A percentile compares a stretch with the other conserved stretches of the same genome.
These are phyloP conservation scores for Eremomyces bilateralis DNA, from an alignment of 495 filamentous ascomycete species.

Conservation along the genomic window DNA sequence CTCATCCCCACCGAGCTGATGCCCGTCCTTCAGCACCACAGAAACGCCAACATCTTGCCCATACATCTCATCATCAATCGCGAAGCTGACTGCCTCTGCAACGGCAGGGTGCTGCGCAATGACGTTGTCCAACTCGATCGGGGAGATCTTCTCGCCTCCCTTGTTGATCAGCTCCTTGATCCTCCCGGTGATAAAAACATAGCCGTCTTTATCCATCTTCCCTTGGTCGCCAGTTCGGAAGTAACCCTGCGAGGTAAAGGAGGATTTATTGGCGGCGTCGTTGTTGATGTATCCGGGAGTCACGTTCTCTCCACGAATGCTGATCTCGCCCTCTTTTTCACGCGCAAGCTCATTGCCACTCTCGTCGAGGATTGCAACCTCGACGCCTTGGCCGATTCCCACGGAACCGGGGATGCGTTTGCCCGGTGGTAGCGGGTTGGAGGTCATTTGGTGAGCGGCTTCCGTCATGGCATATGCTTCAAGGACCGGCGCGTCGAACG, in stretches of 20 bases:
- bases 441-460: slow-evolving; percentile 75
- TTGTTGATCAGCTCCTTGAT: slow-evolving; percentile 25
- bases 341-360: slow-evolving; percentile 36
- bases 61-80: slow-evolving; percentile 51
- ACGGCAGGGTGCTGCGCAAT: slow-evolving; percentile 45
- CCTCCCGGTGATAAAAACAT: slow-evolving; percentile 21
- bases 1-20: slow-evolving; percentile 29
- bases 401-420: slow-evolving; percentile 60
- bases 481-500: slow-evolving; percentile 55
- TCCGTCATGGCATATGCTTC: slow-evolving; percentile 90
- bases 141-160: slow-evolving; percentile 26
- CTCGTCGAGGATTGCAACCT: slow-evolving; percentile 51
- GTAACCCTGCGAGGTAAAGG: slow-evolving; percentile 48
- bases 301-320: slow-evolving; percentile 56
- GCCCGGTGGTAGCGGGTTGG: slow-evolving; percentile 54
- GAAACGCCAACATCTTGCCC: slow-evolving; percentile 66
- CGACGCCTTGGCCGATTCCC: slow-evolving; percentile 59
- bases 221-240: slow-evolving; percentile 79
- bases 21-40: slow-evolving; percentile 45
- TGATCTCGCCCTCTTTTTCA: slow-evolving; percentile 55
- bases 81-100: slow-evolving; percentile 60
- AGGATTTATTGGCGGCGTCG: slow-evolving; percentile 33
- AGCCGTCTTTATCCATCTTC: slow-evolving; percentile 34
- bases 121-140: slow-evolving; percentile 68
- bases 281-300: slow-evolving; percentile 73